These are phyloP conservation scores for Halophytophthora batemanensis DNA, from an alignment of 352 stramenopile genomes.

Conservation along the genomic window DNA sequence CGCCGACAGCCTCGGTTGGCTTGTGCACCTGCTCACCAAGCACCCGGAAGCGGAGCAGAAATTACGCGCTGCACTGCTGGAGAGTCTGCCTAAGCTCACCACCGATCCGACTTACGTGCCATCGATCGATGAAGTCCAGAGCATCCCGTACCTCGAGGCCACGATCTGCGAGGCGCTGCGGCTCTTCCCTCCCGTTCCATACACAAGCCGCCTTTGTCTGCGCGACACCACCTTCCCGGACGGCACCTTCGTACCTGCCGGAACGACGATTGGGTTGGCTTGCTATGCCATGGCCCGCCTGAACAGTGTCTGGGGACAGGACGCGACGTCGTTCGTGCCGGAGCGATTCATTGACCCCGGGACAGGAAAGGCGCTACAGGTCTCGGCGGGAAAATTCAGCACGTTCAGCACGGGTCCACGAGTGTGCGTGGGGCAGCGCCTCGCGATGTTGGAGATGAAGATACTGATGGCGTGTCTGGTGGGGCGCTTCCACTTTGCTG, in stretches of 20 bases:
- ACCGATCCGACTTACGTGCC: slow-evolving; percentile 5
- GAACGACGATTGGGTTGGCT: slow-evolving; percentile 16
- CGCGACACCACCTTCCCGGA: slow-evolving; percentile 28
- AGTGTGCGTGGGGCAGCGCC: slow-evolving; percentile 22
- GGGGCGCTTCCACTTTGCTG: not conserved
- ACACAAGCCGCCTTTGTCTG: slow-evolving; percentile 22
- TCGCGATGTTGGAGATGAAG: slow-evolving; percentile 41
- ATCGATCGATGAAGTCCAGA: slow-evolving; percentile 34
- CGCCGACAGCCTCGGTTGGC: slow-evolving; percentile 30
- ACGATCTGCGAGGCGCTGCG: slow-evolving; percentile 43
- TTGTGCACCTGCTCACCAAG: slow-evolving; percentile 35
- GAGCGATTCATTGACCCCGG: slow-evolving; percentile 25
- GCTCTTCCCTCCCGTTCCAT: slow-evolving; percentile 32
- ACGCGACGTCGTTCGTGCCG: slow-evolving; percentile 27
- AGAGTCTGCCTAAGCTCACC: slow-evolving; percentile 6
- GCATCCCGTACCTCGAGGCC: slow-evolving; percentile 41
- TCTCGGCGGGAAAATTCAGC: slow-evolving; percentile 5
- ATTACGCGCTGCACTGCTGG: slow-evolving; percentile 15
- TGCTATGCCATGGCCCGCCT: slow-evolving; percentile 30
- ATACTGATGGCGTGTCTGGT: slow-evolving; percentile 7
- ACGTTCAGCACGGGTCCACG: slow-evolving; percentile 12
- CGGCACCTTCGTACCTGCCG: slow-evolving; percentile 22
- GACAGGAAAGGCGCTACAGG: slow-evolving; percentile 6
- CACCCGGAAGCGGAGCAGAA: slow-evolving; percentile 27
- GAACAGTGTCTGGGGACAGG: slow-evolving; percentile 27